Evolutionary conservation across 202 grass and related monocot genomes (phyloP), one percentile per base, ranked within the genome.

Genomic region (Eragrostis tef): DNA sequence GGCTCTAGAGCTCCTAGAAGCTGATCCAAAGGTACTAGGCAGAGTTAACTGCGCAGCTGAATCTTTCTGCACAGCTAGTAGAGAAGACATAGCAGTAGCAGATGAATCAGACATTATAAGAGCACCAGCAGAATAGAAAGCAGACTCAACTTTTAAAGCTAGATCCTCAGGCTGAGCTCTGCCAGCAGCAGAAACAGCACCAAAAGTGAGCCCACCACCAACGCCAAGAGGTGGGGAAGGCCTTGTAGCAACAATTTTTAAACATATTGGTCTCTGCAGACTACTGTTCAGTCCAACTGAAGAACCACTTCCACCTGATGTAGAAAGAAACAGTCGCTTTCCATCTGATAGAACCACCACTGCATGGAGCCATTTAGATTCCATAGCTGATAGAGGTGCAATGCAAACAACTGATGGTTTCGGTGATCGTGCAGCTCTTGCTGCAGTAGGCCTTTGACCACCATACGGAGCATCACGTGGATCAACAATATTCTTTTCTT

Each of bases 341-440:
- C 95, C 95, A 88, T 98, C 95, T 66, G 95, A 98, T 79, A 98
- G 81, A 86, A 98, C 88, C 71, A 86, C 92, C 77, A 94, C 87
- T 75, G 93, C 71, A 85, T 98, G 88, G n/a, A 98, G 81, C 90
- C 92, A 83, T 86, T 94, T 98, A 39, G 95, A 98, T 91, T 98
- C 95, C 72, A 92, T 76, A 53, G 80, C 72, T 12, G 90, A 94
- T 22, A 98, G 67, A 61, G 95, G 92, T 66, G 92, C 81, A 45
- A 98, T 88, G 79, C 88, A 93, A 70, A 90, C 72, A 47, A 98
- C 88, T 77, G 92, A 89, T 70, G 95, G 88, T 85, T 89, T 98
- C 1, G 81, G 81, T 78, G 81, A 86, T 48, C 74, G 86, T 77
- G 78, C 47, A 80, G 74, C 84, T 89, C 89, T 94, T 86, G 77